Evolutionary conservation across 2,329 filamentous ascomycete genomes (phyloP).

Genomic region (Neonectria neomacrospora): DNA sequence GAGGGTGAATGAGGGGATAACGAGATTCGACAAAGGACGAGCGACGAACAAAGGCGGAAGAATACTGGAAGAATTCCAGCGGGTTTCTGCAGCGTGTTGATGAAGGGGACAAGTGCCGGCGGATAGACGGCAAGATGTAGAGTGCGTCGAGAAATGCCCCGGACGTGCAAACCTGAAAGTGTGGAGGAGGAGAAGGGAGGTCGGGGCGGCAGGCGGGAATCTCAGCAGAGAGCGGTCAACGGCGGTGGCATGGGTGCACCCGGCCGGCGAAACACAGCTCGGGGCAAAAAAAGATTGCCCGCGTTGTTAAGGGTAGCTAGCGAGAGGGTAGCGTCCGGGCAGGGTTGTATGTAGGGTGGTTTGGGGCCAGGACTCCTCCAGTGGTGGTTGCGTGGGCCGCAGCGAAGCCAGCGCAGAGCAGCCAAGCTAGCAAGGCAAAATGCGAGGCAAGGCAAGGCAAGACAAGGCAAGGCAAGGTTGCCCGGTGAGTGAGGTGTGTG

Average conservation of each 20-base stretch:
- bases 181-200: constrained; percentile 29
- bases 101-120: constrained; percentile 7
- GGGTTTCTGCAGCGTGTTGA: neutral
- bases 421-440: neutral
- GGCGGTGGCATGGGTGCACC: constrained; percentile 26
- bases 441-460: constrained; percentile 1
- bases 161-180: constrained; percentile 23
- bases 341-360: neutral
- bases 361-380: neutral
- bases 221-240: constrained; percentile 33
- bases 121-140: constrained; percentile 15
- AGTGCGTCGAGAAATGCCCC: constrained; percentile 20
- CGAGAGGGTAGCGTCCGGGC: constrained; percentile 11
- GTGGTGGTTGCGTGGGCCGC: neutral
- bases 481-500: neutral
- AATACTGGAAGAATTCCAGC: neutral
- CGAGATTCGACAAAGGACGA: constrained; percentile 23
- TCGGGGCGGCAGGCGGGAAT: constrained; percentile 29
- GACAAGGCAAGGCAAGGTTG: constrained; percentile 8
- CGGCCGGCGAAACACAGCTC: constrained; percentile 21
- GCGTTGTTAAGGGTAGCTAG: constrained; percentile 29
- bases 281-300: constrained; percentile 29
- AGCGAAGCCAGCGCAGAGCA: neutral
- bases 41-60: neutral
- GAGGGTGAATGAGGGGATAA: constrained; percentile 31